Conservation (phyloP, 106 monocot genomes). For the Dendrobium catenatum region DNA sequence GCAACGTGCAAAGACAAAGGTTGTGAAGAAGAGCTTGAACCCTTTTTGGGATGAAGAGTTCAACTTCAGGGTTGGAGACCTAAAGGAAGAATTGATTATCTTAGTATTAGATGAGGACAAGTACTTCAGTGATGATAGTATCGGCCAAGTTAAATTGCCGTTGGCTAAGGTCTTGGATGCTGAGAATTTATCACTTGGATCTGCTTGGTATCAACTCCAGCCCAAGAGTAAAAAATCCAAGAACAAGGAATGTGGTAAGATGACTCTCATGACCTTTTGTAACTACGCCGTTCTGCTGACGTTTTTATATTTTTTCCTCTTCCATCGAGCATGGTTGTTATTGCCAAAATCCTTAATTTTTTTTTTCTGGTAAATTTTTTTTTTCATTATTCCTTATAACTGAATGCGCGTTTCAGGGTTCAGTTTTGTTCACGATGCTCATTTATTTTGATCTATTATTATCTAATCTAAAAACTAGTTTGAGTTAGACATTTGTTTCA, state of each 20-base stretch:
- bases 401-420: background rate
- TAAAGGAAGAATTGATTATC: conserved; percentile 45
- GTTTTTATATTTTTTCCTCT: background rate
- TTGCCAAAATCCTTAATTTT: background rate
- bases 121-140: conserved; percentile 51
- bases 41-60: conserved; percentile 82
- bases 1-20: conserved; percentile 40
- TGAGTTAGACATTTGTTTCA: background rate
- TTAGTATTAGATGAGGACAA: conserved; percentile 63
- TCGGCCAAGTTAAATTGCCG: conserved; percentile 47
- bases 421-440: background rate
- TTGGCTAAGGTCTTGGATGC: conserved; percentile 40
- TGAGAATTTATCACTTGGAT: conserved; percentile 45
- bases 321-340: background rate
- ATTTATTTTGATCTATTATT: background rate
- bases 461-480: background rate
- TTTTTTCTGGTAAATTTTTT: background rate
- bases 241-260: conserved; percentile 61
- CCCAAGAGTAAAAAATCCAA: conserved; percentile 60
- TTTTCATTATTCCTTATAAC: background rate
- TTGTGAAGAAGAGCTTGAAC: conserved; percentile 47
- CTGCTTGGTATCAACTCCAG: conserved; percentile 58
- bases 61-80: conserved; percentile 49
- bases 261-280: background rate
- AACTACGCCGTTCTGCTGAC: background rate